Base-by-base conservation (phyloP, 1,284 basidiomycete genomes). In the Fistulinella cinereoalba region DNA sequence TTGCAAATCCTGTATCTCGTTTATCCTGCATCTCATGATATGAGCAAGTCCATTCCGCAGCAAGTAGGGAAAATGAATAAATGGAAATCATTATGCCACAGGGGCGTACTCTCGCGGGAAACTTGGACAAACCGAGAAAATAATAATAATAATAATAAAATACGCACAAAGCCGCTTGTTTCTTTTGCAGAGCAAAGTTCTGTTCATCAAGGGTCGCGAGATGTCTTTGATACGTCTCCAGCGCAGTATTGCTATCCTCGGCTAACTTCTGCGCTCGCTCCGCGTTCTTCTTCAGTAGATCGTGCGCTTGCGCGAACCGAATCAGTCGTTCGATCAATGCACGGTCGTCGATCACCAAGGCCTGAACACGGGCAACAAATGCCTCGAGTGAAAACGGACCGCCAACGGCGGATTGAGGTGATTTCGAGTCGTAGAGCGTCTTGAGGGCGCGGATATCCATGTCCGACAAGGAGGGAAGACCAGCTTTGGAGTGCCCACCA, bases 221-320 rank as follows among this genome's bases (percentile, higher is more conserved):
- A 62, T 94, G 91, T 68, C 83, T 84, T 71, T 93, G 88, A 64
- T 95, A 95, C 24, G 86, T 92, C 72, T 90, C 88, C 32, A 96
- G 69, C 18, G 83, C 87, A 13, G 64, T 63, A 50, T 81, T 83
- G 38, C 85, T 87, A 48, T 92, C 91, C 62, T 85, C 81, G 2
- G 90, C 91, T 21, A 96, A 75, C 65, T 90, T 91, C 72, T 92
- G 88, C 11, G 92, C 92, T 41, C 89, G 77, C 56, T 89, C 87
- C 16, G 92, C 92, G 62, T 95, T 95, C 68, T 85, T 87, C 76
- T 92, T 93, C 53, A 93, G 75, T 53, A 92, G 61, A 56, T 94
- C 92, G 54, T 93, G 86, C 43, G 91, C 89, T 64, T 89, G 83
- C 2, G 88, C 90, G 56, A 91, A 88, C 23, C 89, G 80, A 44